Evolutionary conservation across 495 filamentous ascomycete species (phyloP), one percentile per base, ranked within the genome.

Genomic region (Penicillium salamii): DNA sequence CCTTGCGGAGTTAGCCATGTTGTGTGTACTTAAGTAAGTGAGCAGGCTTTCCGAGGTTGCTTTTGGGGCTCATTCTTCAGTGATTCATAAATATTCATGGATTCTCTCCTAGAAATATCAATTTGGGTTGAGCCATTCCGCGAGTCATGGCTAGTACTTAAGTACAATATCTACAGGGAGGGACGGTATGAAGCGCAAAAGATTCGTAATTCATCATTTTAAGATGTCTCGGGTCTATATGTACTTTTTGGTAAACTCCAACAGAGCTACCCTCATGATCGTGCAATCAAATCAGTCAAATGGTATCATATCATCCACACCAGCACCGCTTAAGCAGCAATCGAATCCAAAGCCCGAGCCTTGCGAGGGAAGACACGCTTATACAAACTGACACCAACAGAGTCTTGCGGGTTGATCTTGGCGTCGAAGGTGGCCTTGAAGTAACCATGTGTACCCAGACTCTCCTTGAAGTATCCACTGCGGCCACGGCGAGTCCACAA

Each of bases 341-440:
- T 56, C 11, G 66, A 62, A 43, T 77, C 72, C 59, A 87, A 78
- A 42, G 78, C 64, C 54, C 62, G 71, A 7, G 91, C 81, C 53
- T 70, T 76, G 45, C 88, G 78, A 14, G 91, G 91, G 82, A 88
- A 97, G 35, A 96, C 86, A 36, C 91, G 75, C 83, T 97, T 97
- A 68, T 95, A 96, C 65, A 97, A 62, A 77, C 87, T 91, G 53
- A 97, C 87, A 29, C 89, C 95, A 32, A 98, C 82, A 5, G 90
- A 82, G 66, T 98, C 93, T 69, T 95, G 87, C 5, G 93, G 90
- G 69, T 96, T 96, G 66, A 97, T 89, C 65, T 84, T 88, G 19
- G 85, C 90, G 68, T 98, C 95, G 74, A 98, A 98, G 17, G 87
- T 95, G 5, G 91, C 92, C 80, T 98, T 98, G 77, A 97, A 97